These are phyloP conservation scores for Puccinia triticina DNA, from an alignment of 1,284 basidiomycete genomes.

Conservation along the genomic window DNA sequence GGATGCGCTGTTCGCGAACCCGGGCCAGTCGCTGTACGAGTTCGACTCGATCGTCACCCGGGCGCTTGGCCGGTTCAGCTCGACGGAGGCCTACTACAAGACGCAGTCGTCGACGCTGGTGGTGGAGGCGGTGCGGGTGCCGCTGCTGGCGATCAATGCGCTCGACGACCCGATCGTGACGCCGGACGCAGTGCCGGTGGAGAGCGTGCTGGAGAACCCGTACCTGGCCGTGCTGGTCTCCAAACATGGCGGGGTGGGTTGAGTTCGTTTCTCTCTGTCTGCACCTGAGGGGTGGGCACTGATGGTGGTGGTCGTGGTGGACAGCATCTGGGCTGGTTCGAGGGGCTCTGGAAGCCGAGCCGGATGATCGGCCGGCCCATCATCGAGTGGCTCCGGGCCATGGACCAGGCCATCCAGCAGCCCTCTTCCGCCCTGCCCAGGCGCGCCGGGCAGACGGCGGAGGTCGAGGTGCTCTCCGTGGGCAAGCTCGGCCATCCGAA, in stretches of 20 bases:
- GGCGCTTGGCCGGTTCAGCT: conserved; percentile 75
- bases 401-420: conserved; percentile 62
- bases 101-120: conserved; percentile 55
- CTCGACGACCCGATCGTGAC: conserved; percentile 85
- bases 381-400: conserved; percentile 71
- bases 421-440: neutral
- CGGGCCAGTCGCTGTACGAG: conserved; percentile 58
- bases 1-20: conserved; percentile 54
- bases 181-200: conserved; percentile 63
- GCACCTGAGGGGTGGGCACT: no score
- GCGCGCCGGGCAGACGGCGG: no score
- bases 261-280: conserved; percentile 38
- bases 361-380: conserved; percentile 75
- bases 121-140: conserved; percentile 57
- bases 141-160: conserved; percentile 78
- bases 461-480: conserved; percentile 9
- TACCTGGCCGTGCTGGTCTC: conserved; percentile 75
- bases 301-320: neutral
- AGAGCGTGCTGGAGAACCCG: conserved; percentile 29
- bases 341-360: conserved; percentile 61
- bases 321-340: conserved; percentile 55
- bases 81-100: conserved; percentile 77
- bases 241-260: conserved; percentile 94
- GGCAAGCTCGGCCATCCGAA: neutral
- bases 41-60: conserved; percentile 69